phyloP scores from a whole-genome alignment of 2,329 filamentous ascomycete species.

The Elsinoe batatas region DNA sequence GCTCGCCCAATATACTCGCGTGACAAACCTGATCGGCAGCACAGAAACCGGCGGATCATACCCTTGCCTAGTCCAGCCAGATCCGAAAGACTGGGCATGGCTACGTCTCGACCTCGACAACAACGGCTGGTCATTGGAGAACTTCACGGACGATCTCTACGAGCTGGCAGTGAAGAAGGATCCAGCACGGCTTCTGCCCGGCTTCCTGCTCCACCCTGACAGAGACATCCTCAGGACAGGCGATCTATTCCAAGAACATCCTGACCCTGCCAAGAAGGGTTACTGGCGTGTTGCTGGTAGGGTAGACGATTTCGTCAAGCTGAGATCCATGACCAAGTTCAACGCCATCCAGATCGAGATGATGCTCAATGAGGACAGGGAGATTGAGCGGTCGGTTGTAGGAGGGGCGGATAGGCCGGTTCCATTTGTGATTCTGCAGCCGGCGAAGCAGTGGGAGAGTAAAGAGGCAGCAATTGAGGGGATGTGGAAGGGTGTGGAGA shows the following conservation, averaged over 20 bases:
- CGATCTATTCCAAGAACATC: conserved; percentile 14
- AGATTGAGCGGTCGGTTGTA: conserved; percentile 13
- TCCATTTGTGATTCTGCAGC: conserved; percentile 16
- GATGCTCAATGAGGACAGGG: conserved; percentile 11
- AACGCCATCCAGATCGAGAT: conserved; percentile 17
- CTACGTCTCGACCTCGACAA: not conserved
- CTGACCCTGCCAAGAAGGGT: conserved; percentile 10
- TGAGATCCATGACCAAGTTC: conserved; percentile 17
- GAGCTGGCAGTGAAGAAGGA: conserved; percentile 15
- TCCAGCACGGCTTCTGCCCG: conserved; percentile 9
- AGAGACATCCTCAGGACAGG: conserved; percentile 14
- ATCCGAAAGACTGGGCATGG: conserved; percentile 15
- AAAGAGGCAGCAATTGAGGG: not conserved
- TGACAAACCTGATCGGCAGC: conserved; percentile 15
- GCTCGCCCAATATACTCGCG: conserved; percentile 13
- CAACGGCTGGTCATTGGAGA: conserved; percentile 14
- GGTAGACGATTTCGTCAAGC: conserved; percentile 18
- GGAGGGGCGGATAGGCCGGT: conserved; percentile 11
- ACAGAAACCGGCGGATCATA: conserved; percentile 13
- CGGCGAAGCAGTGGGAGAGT: not conserved
- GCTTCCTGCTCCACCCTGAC: conserved; percentile 13
- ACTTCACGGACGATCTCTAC: conserved; percentile 14
- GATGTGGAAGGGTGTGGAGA: conserved; percentile 14
- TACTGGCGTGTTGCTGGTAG: conserved; percentile 14
- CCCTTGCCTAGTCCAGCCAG: conserved; percentile 7